Evolutionary conservation across 2,329 filamentous ascomycete genomes (phyloP), one percentile per base, ranked within the genome.

Genomic region (Dactylella cylindrospora): DNA sequence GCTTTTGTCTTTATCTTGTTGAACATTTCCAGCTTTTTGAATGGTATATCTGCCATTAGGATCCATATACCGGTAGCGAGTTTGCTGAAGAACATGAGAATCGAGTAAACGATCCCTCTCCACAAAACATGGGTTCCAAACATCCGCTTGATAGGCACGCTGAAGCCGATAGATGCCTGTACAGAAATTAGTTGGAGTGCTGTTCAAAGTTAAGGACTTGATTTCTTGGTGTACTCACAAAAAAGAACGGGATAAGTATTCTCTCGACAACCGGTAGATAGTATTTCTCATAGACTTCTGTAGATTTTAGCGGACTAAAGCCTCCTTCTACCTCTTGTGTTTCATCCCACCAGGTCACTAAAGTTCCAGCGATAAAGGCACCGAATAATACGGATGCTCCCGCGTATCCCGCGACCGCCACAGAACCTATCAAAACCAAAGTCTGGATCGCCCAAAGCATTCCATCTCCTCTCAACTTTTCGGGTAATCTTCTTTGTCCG

Each of bases 121-220:
- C 86, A 93, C 1, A 90, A 72, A 0, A 86, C 76, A 0, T 73
- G 68, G 0, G 80, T 80, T 0, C 71, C 70, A 67, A 90, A 91
- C 76, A 93, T 82, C 4, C 80, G 73, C 0, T 79, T 80, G 23
- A 91, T 84, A 0, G 87, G 87, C 1, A 93, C 86, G 0, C 86
- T 84, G 69, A 91, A 90, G 0, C 87, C 87, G 28, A 91, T 85
- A 0, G 79, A 81, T 0, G 79, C 76, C 76, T 78, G 13, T 17
- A 0, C 1, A 1, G 0, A 1, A 17, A 28, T 68, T 7, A 39
- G 23, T 19, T 6, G 7, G 19, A 29, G n/a, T n/a, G n/a, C n/a
- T n/a, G 5, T 20, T 12, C 9, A 5, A 13, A 23, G 17, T 17
- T 5, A 19, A 3, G 15, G 36, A 3, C 23, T 23, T 9, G 9